Percentiles rank a stretch among this genome's conserved stretches.
Conservation (phyloP, 371 early-diverging fungal genomes). For the Zopfochytrium polystomum region DNA sequence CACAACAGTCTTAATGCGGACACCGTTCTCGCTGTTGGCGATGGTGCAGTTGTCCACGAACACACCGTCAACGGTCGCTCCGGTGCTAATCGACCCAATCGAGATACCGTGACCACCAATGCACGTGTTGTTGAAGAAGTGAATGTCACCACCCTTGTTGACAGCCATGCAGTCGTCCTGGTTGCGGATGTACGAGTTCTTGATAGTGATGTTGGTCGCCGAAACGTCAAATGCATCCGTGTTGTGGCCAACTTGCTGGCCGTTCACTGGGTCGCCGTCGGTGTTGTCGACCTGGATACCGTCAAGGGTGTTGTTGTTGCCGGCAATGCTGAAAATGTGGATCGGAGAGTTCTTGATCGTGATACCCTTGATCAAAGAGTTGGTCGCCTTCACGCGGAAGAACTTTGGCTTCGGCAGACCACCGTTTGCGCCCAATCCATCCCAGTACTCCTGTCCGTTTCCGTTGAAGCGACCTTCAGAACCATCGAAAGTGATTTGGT, state of each 20-base stretch:
- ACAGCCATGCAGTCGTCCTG: slow-evolving; percentile 5
- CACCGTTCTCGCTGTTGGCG: not conserved
- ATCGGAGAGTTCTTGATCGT: not conserved
- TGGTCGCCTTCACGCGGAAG: slow-evolving; percentile 16
- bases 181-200: slow-evolving; percentile 6
- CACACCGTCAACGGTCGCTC: slow-evolving; percentile 1
- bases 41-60: slow-evolving; percentile 4
- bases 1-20: slow-evolving; percentile 3
- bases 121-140: slow-evolving; percentile 4
- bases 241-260: not conserved
- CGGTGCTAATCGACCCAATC: slow-evolving; percentile 2
- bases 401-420: slow-evolving; percentile 40
- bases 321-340: slow-evolving; percentile 3
- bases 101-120: slow-evolving; percentile 6
- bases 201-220: slow-evolving; percentile 1
- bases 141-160: not conserved
- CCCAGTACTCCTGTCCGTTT: slow-evolving; percentile 30
- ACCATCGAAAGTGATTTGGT: not conserved
- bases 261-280: not conserved
- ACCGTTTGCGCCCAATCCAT: slow-evolving; percentile 40
- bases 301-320: slow-evolving; percentile 1
- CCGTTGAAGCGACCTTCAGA: slow-evolving; percentile 3
- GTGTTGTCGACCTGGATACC: not conserved
- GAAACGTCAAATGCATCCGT: slow-evolving; percentile 1
- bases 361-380: not conserved